phyloP scores from a whole-genome alignment of 768 basidiomycete species.

The Pulveroboletus frians region DNA sequence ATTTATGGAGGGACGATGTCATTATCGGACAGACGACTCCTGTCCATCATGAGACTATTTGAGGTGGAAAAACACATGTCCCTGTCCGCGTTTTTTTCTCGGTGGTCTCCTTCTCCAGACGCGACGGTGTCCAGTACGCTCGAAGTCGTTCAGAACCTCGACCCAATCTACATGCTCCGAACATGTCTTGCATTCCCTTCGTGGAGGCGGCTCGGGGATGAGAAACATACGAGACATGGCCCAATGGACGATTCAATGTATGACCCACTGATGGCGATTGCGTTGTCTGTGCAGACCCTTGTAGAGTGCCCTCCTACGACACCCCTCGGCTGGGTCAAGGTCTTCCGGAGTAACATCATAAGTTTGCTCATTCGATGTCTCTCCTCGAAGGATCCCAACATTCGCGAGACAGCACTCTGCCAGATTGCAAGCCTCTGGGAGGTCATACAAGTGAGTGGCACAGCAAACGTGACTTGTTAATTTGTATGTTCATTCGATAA shows the following conservation, averaged over 20 bases:
- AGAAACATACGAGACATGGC: conserved; percentile 20
- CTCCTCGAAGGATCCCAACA: conserved; percentile 55
- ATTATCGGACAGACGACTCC: conserved; percentile 54
- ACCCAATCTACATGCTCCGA: conserved; percentile 60
- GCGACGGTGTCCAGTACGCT: conserved; percentile 43
- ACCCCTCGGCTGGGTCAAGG: conserved; percentile 72
- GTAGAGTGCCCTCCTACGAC: conserved; percentile 51
- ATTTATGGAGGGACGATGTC: conserved; percentile 77
- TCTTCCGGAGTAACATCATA: conserved; percentile 77
- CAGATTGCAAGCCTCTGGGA: conserved; percentile 60
- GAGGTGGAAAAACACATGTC: conserved; percentile 67
- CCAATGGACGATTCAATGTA: conserved; percentile 47
- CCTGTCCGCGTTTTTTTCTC: conserved; percentile 52
- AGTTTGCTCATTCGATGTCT: conserved; percentile 68
- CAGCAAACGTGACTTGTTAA: background rate
- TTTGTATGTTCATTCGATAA: background rate
- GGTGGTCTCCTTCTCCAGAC: conserved; percentile 56
- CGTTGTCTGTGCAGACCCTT: conserved; percentile 65
- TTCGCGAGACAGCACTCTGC: conserved; percentile 57
- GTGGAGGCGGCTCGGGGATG: conserved; percentile 49
- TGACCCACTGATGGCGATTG: conserved; percentile 74
- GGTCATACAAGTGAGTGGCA: conserved; percentile 52
- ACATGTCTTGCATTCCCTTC: conserved; percentile 69
- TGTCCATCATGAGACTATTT: conserved; percentile 76
- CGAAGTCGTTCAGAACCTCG: conserved; percentile 66